phyloP scores from a whole-genome alignment of 768 basidiomycete genomes.

The Paxillus involutus region DNA sequence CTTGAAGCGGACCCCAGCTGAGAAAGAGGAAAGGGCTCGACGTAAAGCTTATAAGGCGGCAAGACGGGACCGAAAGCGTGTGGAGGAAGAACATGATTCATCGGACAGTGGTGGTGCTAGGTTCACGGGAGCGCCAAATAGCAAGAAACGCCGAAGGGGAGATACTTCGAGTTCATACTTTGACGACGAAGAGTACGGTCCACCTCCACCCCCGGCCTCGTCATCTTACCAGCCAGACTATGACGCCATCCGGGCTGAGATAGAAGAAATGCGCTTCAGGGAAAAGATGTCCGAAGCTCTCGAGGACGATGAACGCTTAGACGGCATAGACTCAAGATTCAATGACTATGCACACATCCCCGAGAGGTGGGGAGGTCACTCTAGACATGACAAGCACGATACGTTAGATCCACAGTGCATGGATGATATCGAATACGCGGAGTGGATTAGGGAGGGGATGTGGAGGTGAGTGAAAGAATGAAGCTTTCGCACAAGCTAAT shows the following conservation, averaged over 20 bases:
- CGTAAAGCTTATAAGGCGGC: conserved; percentile 49
- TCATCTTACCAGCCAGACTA: conserved; percentile 39
- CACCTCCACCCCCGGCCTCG: conserved; percentile 22
- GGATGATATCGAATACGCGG: conserved; percentile 87
- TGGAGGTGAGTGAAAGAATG: conserved; percentile 54
- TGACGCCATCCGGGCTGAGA: conserved; percentile 49
- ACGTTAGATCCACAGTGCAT: conserved; percentile 46
- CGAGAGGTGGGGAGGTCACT: conserved; percentile 57
- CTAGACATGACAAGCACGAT: conserved; percentile 42
- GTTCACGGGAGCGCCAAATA: conserved; percentile 12
- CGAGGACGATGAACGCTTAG: conserved; percentile 70
- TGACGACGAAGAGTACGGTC: conserved; percentile 21
- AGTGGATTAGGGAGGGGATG: conserved; percentile 87
- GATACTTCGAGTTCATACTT: not conserved
- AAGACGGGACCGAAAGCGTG: conserved; percentile 28
- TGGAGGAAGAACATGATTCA: conserved; percentile 21
- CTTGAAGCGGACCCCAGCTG: conserved; percentile 64
- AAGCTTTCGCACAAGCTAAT: conserved; percentile 2
- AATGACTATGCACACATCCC: conserved; percentile 75
- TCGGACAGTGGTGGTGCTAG: conserved; percentile 20
- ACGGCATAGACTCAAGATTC: conserved; percentile 59
- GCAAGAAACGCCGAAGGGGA: conserved; percentile 5
- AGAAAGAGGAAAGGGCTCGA: conserved; percentile 45
- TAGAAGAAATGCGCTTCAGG: conserved; percentile 66
- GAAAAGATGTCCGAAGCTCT: conserved; percentile 74